Conservation (phyloP, 2,329 filamentous ascomycete species). For the Aspergillus viridinutans region DNA sequence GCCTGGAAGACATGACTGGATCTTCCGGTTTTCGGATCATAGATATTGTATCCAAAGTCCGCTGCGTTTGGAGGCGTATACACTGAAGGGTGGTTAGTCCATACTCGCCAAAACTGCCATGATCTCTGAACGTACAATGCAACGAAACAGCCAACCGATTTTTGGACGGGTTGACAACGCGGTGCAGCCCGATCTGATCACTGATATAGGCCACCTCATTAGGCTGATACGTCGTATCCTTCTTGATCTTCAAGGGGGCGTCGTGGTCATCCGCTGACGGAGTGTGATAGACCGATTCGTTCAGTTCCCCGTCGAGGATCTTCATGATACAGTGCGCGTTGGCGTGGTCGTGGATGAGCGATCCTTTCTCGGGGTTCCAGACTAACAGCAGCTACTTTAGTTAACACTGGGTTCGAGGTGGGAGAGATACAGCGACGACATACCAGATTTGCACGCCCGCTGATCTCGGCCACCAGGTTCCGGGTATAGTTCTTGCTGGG, state of each 20-base stretch:
- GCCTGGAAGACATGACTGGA: not conserved
- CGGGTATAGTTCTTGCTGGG: slow-evolving; percentile 31
- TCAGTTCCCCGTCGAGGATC: slow-evolving; percentile 26
- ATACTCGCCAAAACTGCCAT: not conserved
- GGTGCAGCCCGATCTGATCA: slow-evolving; percentile 30
- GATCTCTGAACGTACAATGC: slow-evolving; percentile 22
- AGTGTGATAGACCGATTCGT: slow-evolving; percentile 25
- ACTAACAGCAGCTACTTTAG: slow-evolving; percentile 25
- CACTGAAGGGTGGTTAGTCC: slow-evolving; percentile 11
- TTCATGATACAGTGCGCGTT: slow-evolving; percentile 38
- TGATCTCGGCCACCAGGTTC: slow-evolving; percentile 31
- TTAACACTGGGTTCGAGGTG: not conserved
- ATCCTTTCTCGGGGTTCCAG: slow-evolving; percentile 35
- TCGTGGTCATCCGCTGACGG: slow-evolving; percentile 11
- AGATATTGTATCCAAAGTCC: slow-evolving; percentile 31
- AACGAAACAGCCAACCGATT: slow-evolving; percentile 28
- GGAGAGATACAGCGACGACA: not conserved
- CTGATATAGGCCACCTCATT: slow-evolving; percentile 33
- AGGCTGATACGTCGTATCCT: slow-evolving; percentile 18
- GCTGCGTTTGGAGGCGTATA: slow-evolving; percentile 33
- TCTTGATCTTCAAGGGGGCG: slow-evolving; percentile 22
- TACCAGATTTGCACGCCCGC: slow-evolving; percentile 31
- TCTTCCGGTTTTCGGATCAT: slow-evolving; percentile 9
- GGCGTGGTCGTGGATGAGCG: slow-evolving; percentile 33
- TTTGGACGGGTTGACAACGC: slow-evolving; percentile 25